Evolutionary conservation across 139 green algal species (phyloP).

Genomic region (Mychonastes homosphaera): DNA sequence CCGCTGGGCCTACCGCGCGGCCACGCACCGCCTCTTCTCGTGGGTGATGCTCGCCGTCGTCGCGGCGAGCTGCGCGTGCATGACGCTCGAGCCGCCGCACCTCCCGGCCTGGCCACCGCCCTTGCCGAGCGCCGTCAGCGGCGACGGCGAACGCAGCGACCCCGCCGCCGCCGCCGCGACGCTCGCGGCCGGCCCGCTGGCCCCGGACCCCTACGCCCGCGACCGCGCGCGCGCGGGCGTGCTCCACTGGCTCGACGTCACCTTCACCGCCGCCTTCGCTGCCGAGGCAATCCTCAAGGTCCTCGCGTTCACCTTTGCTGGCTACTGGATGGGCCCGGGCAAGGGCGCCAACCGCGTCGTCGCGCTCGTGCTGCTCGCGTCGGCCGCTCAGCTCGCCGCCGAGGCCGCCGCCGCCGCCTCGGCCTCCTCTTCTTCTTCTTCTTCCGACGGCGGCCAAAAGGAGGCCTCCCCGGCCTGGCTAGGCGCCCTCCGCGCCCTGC

Average conservation of each 20-base stretch:
- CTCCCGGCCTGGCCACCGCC: too few relatives aligned
- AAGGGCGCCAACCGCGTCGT: constrained; percentile 52
- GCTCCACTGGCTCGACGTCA: too few relatives aligned
- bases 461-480: too few relatives aligned
- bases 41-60: constrained; percentile 62
- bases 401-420: constrained; percentile 5
- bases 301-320: constrained; percentile 50
- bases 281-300: constrained; percentile 60
- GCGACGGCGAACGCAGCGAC: too few relatives aligned
- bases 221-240: too few relatives aligned
- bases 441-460: too few relatives aligned
- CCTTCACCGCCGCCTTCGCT: constrained; percentile 48
- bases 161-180: too few relatives aligned
- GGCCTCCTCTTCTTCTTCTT: too few relatives aligned
- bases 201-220: constrained; percentile 23
- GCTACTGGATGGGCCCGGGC: constrained; percentile 65
- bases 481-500: constrained; percentile 49
- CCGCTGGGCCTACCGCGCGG: neutral
- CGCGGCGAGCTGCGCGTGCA: constrained; percentile 51
- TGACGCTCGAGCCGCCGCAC: too few relatives aligned
- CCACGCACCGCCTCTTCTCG: constrained; percentile 35
- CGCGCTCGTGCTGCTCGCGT: constrained; percentile 25
- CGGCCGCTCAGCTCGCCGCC: constrained; percentile 10
- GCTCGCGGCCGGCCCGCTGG: constrained; percentile 12
- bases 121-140: too few relatives aligned